Base-by-base conservation (phyloP, 805 yeast genomes). In the Gaillardinia entomophila region DNA sequence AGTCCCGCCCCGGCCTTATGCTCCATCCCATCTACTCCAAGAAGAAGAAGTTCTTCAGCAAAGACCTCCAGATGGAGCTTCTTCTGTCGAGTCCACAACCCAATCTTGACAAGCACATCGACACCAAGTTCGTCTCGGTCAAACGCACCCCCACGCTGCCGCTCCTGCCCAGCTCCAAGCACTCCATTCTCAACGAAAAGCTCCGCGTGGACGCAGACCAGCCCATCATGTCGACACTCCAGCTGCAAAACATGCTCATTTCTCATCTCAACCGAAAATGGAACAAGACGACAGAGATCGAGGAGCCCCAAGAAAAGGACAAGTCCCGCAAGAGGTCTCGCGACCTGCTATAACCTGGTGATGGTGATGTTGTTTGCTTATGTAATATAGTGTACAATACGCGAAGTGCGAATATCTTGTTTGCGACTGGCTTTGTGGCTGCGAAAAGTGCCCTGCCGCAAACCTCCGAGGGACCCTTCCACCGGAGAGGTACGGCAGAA, bases 41-140 rank as follows among this genome's bases (percentile, higher is more conserved):
- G 34, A 57, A 55, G 37, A 57, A 50, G 32, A 34, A 54, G 11
- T 37, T 61, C 1, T 52, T 51, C 33, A 57, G 66, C 14, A 66
- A 65, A 40, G 71, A 65, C 24, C 41, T 66, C 6, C 67, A 64
- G 38, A 33, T 61, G 12, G 71, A 66, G 45, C 42, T 65, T 10
- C 36, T 47, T 12, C 40, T 45, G 12, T 36, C 39, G 28, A 42
- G 42, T 27, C 7, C 30, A 18, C 25, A 26, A 13, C 18, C 16
- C 18, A 30, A 16, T 26, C 22, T 28, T 10, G 28, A 27, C 29
- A 38, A 38, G 12, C n/a, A 15, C 14, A 29, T 35, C 24, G 39
- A 41, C 22, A 24, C 49, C n/a, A 40, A 35, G 29, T 34, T 36
- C 30, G 34, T 31, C 24, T 26, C 26, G 23, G 10, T n/a, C 30